A percentile compares a stretch with the other conserved stretches of the same genome.
Evolutionary conservation across 345 rosid genomes (phyloP).

Genomic region (Boechera divaricarpa): DNA sequence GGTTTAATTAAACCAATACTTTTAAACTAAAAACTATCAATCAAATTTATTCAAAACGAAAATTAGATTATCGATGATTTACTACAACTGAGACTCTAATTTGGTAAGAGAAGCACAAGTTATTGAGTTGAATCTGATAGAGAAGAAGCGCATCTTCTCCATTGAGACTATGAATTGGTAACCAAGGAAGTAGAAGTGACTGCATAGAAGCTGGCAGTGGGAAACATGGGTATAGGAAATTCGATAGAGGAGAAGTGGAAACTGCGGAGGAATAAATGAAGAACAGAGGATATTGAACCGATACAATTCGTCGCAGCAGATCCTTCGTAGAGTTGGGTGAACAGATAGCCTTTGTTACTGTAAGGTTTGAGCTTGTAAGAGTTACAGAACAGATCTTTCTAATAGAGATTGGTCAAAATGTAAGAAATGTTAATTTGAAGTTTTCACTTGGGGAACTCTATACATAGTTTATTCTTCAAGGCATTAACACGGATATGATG

Average conservation of each 20-base stretch:
- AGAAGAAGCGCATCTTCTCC: no score
- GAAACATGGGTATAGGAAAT: no score
- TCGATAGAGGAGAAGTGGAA: neutral
- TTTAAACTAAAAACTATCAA: neutral
- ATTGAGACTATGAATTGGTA: no score
- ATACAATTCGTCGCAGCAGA: neutral
- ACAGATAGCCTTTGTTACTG: neutral
- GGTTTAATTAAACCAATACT: neutral
- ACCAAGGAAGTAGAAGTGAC: no score
- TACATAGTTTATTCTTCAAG: constrained; percentile 10
- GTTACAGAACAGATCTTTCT: neutral
- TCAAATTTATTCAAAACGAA: neutral
- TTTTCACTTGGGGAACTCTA: constrained; percentile 3
- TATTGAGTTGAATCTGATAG: no score
- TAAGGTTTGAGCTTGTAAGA: neutral
- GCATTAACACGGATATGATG: neutral
- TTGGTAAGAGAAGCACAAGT: no score
- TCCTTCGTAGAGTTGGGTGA: neutral
- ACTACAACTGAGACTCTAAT: no score
- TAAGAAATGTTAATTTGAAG: neutral
- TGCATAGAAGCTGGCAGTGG: no score
- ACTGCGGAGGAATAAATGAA: neutral
- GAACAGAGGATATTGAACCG: neutral
- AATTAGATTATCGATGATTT: neutral
- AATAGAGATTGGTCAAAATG: neutral